Percentiles rank a stretch among this genome's conserved stretches.
Evolutionary conservation across 192 early-diverging fungal genomes (phyloP).

Genomic region (Backusella morwellensis): DNA sequence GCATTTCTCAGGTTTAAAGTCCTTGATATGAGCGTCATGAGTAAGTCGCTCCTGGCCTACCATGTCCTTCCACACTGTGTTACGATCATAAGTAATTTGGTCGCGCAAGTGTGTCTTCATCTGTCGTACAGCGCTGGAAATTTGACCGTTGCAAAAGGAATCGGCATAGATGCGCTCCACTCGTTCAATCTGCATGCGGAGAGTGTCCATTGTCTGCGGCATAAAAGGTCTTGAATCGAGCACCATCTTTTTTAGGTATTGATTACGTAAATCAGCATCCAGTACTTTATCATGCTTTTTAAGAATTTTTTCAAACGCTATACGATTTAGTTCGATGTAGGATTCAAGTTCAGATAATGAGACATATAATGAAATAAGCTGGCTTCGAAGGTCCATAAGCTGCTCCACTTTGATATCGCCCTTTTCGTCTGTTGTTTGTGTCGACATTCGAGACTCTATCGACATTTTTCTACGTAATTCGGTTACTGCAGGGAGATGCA

Average conservation of each 20-base stretch:
- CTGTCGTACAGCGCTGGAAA: conserved; percentile 50
- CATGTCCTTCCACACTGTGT: conserved; percentile 81
- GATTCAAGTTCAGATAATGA: conserved; percentile 78
- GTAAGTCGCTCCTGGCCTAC: conserved; percentile 61
- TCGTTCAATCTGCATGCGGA: conserved; percentile 50
- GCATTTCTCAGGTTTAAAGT: conserved; percentile 29
- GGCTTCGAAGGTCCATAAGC: conserved; percentile 21
- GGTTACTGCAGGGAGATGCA: neutral
- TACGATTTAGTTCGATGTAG: conserved; percentile 82
- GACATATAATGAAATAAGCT: conserved; percentile 40
- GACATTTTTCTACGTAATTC: conserved; percentile 10
- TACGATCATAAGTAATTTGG: conserved; percentile 70
- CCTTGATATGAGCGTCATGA: conserved; percentile 39
- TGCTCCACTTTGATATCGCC: neutral
- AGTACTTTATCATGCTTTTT: conserved; percentile 96
- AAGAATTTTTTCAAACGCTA: conserved; percentile 87
- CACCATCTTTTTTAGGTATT: conserved; percentile 50
- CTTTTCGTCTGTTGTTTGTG: neutral
- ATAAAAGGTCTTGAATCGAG: conserved; percentile 56
- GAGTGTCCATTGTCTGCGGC: conserved; percentile 41
- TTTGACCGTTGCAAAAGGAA: conserved; percentile 54
- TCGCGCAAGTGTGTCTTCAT: conserved; percentile 63
- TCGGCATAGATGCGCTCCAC: conserved; percentile 64
- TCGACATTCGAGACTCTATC: conserved; percentile 23
- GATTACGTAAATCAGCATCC: conserved; percentile 39